Percentiles rank a stretch among this genome's conserved stretches.
These are phyloP conservation scores for Carex arenaria DNA, from an alignment of 202 grass and related monocot species.

Conservation along the genomic window DNA sequence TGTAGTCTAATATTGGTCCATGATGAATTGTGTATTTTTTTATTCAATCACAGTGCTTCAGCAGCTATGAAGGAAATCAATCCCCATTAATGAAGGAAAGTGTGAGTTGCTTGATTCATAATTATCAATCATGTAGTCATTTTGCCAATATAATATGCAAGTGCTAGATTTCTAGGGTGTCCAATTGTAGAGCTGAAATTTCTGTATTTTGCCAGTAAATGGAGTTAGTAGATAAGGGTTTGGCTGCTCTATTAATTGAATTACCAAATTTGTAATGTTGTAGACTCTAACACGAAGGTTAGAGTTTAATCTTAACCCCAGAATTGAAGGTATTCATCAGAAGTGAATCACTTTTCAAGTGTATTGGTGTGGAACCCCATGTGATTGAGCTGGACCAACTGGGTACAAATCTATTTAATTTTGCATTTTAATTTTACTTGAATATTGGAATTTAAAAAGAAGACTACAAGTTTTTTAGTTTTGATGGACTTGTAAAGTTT, in stretches of 20 bases:
- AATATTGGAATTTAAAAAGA: background rate
- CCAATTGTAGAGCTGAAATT: background rate
- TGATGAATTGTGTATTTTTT: no score
- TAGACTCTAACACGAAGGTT: background rate
- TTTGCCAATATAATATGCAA: no score
- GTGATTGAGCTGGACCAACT: constrained; percentile 89
- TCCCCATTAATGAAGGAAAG: no score
- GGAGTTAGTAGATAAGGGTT: background rate
- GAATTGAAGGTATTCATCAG: constrained; percentile 61
- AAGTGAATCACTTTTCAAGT: constrained; percentile 87
- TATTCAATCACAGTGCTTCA: no score
- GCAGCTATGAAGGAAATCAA: no score
- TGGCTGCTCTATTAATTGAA: background rate
- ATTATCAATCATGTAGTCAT: no score
- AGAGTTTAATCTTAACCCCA: background rate
- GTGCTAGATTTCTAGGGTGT: background rate
- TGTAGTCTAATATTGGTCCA: no score
- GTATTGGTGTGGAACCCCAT: constrained; percentile 54
- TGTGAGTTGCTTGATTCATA: no score
- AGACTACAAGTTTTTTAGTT: background rate
- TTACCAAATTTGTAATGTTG: background rate
- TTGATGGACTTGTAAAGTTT: background rate
- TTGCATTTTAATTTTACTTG: background rate
- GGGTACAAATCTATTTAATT: constrained; percentile 28
- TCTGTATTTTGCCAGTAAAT: background rate